These are phyloP conservation scores for Leptosphaerulina australis DNA, from an alignment of 2,329 filamentous ascomycete genomes.

Conservation along the genomic window DNA sequence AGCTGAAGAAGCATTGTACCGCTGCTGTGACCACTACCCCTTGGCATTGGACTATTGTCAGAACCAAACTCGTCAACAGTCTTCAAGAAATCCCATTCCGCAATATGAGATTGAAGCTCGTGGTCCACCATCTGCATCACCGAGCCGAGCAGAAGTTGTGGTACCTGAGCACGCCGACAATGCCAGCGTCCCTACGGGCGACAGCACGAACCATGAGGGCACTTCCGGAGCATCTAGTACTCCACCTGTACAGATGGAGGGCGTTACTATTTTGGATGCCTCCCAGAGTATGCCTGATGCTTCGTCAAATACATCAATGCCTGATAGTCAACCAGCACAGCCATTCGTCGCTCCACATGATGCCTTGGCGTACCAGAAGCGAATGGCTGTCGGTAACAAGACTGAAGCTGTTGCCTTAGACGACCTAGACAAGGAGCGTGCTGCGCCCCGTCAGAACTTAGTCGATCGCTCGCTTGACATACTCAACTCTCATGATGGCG, in stretches of 20 bases:
- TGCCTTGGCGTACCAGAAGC: slow-evolving; percentile 43
- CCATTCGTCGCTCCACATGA: slow-evolving; percentile 24
- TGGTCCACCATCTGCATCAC: slow-evolving; percentile 37
- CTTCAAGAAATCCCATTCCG: slow-evolving; percentile 71
- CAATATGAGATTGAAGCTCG: slow-evolving; percentile 47
- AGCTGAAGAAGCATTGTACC: slow-evolving; percentile 78
- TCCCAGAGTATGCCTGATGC: slow-evolving; percentile 20
- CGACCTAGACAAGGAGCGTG: slow-evolving; percentile 77
- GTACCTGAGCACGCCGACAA: slow-evolving; percentile 40
- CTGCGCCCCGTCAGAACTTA: slow-evolving; percentile 73
- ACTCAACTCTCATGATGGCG: slow-evolving; percentile 82
- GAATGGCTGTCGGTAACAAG: slow-evolving; percentile 41
- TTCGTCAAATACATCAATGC: slow-evolving; percentile 25
- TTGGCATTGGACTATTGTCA: slow-evolving; percentile 76
- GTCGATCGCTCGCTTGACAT: slow-evolving; percentile 92
- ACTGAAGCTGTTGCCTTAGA: slow-evolving; percentile 67
- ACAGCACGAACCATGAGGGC: slow-evolving; percentile 34
- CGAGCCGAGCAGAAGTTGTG: slow-evolving; percentile 42
- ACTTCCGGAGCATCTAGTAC: slow-evolving; percentile 38
- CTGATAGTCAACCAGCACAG: slow-evolving; percentile 25
- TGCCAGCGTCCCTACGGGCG: slow-evolving; percentile 35
- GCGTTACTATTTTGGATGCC: slow-evolving; percentile 27
- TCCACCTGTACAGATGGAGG: slow-evolving; percentile 51
- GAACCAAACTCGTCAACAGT: slow-evolving; percentile 63
- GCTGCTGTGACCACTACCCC: slow-evolving; percentile 70